These are phyloP conservation scores for Mucor piriformis DNA, from an alignment of 371 early-diverging fungal species.

Conservation along the genomic window DNA sequence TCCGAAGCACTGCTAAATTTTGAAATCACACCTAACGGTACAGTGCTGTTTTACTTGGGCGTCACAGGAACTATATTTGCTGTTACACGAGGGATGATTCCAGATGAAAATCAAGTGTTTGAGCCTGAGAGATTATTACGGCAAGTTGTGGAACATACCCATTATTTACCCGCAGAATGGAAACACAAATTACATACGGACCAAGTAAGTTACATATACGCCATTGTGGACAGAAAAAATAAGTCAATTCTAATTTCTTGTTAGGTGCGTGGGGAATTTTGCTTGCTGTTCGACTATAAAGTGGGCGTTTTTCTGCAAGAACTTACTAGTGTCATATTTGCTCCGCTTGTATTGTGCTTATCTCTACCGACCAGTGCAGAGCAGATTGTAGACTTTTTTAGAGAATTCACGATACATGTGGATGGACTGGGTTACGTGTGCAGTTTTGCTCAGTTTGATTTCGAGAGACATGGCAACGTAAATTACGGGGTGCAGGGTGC, in stretches of 20 bases:
- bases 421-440: constrained; percentile 93
- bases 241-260: not conserved
- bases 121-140: constrained; percentile 80
- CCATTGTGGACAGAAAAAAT: no score
- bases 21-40: constrained; percentile 84
- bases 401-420: constrained; percentile 91
- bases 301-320: constrained; percentile 82
- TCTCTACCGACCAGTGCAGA: constrained; percentile 82
- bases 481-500: constrained; percentile 80
- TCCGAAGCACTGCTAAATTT: constrained; percentile 87
- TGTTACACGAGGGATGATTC: constrained; percentile 80
- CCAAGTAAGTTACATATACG: constrained; percentile 52
- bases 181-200: constrained; percentile 81
- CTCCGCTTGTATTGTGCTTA: constrained; percentile 84
- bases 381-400: constrained; percentile 88
- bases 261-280: constrained; percentile 83
- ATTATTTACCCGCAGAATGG: constrained; percentile 92
- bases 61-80: constrained; percentile 88
- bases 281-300: constrained; percentile 79
- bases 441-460: constrained; percentile 93
- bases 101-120: constrained; percentile 78
- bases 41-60: constrained; percentile 90
- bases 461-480: constrained; percentile 82
- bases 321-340: constrained; percentile 78
- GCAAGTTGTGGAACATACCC: constrained; percentile 84